A percentile compares a stretch with the other conserved stretches of the same genome.
These are phyloP conservation scores for Aureobasidium leucospermi DNA, from an alignment of 2,329 filamentous ascomycete genomes.

Conservation along the genomic window DNA sequence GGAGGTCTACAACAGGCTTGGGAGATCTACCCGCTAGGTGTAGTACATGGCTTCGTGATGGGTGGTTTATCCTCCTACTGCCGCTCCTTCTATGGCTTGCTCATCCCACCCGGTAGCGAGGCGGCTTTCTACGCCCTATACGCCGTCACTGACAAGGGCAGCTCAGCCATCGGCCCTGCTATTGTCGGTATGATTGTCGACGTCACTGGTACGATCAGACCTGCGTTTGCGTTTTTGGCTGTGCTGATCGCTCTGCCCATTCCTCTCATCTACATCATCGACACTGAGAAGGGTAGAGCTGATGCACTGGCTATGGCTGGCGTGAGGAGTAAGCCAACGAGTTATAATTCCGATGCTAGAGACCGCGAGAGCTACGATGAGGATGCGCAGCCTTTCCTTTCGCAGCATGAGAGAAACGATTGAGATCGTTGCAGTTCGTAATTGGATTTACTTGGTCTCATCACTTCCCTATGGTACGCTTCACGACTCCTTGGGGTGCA, in stretches of 20 bases:
- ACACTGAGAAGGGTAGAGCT: slow-evolving; percentile 54
- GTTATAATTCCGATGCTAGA: neutral
- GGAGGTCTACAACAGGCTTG: slow-evolving; percentile 76
- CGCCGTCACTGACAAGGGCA: slow-evolving; percentile 92
- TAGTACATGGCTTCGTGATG: slow-evolving; percentile 81
- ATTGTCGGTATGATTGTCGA: slow-evolving; percentile 88
- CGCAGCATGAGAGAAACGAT: neutral
- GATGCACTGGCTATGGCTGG: slow-evolving; percentile 21
- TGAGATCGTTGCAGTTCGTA: neutral
- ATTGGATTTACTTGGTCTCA: neutral
- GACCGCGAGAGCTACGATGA: neutral
- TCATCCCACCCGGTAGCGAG: slow-evolving; percentile 86
- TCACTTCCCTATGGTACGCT: too few species aligned
- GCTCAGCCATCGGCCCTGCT: slow-evolving; percentile 80
- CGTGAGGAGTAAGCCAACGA: neutral
- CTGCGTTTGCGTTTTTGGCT: slow-evolving; percentile 79
- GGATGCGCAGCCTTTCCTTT: neutral
- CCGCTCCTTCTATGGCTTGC: slow-evolving; percentile 77
- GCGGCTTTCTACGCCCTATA: slow-evolving; percentile 91
- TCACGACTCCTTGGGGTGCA: too few species aligned
- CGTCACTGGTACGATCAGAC: slow-evolving; percentile 36
- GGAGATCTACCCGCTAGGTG: slow-evolving; percentile 86
- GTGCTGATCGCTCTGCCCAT: slow-evolving; percentile 69
- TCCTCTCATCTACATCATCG: slow-evolving; percentile 70
- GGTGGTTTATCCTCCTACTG: slow-evolving; percentile 85